Evolutionary conservation across 2,329 filamentous ascomycete species (phyloP), one percentile per base, ranked within the genome.

Genomic region (Cladosporium cucumerinum): DNA sequence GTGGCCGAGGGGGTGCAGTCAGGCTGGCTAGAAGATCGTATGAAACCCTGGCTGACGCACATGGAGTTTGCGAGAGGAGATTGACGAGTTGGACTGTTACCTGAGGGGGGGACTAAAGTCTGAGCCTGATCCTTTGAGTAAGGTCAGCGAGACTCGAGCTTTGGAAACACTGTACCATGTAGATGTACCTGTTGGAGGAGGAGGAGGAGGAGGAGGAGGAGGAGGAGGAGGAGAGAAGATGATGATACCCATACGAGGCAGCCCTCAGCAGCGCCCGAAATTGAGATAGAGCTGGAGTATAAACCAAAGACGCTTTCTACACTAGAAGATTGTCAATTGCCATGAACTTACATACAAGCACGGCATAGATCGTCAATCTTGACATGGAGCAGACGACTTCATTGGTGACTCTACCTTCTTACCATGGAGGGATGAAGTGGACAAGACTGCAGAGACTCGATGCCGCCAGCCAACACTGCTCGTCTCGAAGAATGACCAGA

Each of bases 1-100:
- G 21, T 59, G 16, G 39, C 60, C 2, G 59, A 62, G 21, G 70
- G 66, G 5, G 55, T 69, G 7, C 57, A 64, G 23, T 70, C 71
- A 57, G 71, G 70, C 21, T 73, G 72, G 72, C 64, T 72, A 57
- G 34, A 61, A 18, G 67, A 68, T 21, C 63, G 72, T 21, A 55
- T 73, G 14, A 59, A 69, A 25, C 57, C 55, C 8, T 72, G 68
- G 52, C 54, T 52, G 60, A 68, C 25, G 51, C 16, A 5, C 25
- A 55, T 39, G 49, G 60, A 23, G 49, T 54, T 16, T 55, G 60
- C 23, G 60, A 46, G 60, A 55, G 48, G 48, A 51, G 25, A 26
- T 49, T 62, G 21, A 46, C 23, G 60, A 23, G 49, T n/a, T 62
- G 60, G 60, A 62, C 60, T 25, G 60, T 62, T 12, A 62, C 34